phyloP scores from a whole-genome alignment of 306 rosid species.

The Geum urbanum region DNA sequence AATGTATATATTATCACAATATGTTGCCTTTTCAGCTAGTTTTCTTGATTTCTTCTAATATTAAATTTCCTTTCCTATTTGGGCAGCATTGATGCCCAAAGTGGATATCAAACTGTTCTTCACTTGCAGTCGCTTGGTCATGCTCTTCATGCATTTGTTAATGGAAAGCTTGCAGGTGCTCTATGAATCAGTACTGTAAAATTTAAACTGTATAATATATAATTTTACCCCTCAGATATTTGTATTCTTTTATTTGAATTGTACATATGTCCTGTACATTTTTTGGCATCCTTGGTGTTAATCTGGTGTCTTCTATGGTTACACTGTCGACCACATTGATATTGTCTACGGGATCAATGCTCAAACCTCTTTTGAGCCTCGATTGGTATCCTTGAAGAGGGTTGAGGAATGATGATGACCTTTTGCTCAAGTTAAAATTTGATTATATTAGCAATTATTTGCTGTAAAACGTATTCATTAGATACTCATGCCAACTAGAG shows the following conservation, averaged over 20 bases:
- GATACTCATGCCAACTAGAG: not conserved
- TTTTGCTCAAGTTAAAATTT: not conserved
- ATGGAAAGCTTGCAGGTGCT: slow-evolving; percentile 71
- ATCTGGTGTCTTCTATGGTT: not conserved
- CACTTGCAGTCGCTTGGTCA: slow-evolving; percentile 94
- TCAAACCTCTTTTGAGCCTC: too few relatives aligned
- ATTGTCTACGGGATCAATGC: not conserved
- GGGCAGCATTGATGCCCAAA: slow-evolving; percentile 51
- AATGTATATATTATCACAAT: too few relatives aligned
- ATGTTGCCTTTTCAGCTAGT: slow-evolving; percentile 5
- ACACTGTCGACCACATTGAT: not conserved
- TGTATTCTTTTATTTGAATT: not conserved
- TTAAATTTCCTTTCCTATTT: slow-evolving; percentile 13
- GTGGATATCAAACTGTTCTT: slow-evolving; percentile 55
- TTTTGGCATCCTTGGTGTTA: not conserved
- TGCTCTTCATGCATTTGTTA: slow-evolving; percentile 66
- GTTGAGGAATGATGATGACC: not conserved
- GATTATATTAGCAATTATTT: not conserved
- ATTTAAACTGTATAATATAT: slow-evolving; percentile 10
- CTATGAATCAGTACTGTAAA: not conserved
- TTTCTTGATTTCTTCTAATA: slow-evolving; percentile 15
- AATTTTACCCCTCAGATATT: not conserved
- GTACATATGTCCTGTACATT: not conserved
- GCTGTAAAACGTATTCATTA: too few relatives aligned
- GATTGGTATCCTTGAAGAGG: not conserved